Evolutionary conservation across 177 flowering plant species (phyloP).

Genomic region (Vitis hybrid): DNA sequence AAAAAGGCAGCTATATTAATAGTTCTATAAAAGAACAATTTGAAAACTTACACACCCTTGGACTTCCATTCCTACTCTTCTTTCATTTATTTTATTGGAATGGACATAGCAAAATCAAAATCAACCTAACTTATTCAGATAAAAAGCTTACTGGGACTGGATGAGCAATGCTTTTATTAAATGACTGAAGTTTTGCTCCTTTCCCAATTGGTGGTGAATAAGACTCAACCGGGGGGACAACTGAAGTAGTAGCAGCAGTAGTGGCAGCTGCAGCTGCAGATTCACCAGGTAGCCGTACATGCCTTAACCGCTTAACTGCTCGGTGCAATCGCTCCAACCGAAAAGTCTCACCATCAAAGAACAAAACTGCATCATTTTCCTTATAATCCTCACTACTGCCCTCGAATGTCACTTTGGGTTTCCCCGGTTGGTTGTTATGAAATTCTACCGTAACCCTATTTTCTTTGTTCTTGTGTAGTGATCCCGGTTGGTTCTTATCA

Average conservation of each 20-base stretch:
- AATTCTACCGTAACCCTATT: conserved; percentile 84
- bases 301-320: conserved; percentile 82
- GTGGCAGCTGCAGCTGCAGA: conserved; percentile 35
- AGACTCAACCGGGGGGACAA: conserved; percentile 34
- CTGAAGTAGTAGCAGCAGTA: conserved; percentile 21
- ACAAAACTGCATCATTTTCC: conserved; percentile 87
- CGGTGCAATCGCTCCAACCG: conserved; percentile 84
- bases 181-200: conserved; percentile 36
- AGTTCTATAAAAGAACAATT: too few species aligned
- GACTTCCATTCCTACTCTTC: not conserved
- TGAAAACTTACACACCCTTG: too few species aligned
- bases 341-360: conserved; percentile 79
- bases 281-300: conserved; percentile 65
- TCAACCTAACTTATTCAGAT: not conserved
- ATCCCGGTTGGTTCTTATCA: conserved; percentile 80
- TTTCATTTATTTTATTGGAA: not conserved
- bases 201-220: conserved; percentile 46
- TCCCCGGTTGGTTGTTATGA: conserved; percentile 78
- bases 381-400: conserved; percentile 86
- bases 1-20: not conserved
- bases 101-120: not conserved
- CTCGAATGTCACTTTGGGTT: conserved; percentile 77
- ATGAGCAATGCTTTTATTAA: conserved; percentile 31
- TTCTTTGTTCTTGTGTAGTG: conserved; percentile 74
- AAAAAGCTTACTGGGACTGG: conserved; percentile 45